These are phyloP conservation scores for Diplodia corticola DNA, from an alignment of 2,329 filamentous ascomycete species.

Conservation along the genomic window DNA sequence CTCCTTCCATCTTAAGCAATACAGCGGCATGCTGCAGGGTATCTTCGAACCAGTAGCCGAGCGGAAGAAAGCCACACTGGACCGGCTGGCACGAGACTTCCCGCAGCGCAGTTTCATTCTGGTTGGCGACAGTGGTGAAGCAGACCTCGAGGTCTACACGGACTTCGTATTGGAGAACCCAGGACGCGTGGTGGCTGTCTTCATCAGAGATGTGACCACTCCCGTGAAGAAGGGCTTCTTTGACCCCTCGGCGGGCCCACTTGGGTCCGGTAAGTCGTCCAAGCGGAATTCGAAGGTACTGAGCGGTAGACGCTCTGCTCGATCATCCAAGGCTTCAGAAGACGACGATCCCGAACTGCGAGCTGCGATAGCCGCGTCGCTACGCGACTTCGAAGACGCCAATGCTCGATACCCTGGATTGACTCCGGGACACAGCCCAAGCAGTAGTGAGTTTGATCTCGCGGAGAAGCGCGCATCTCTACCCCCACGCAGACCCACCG, in stretches of 20 bases:
- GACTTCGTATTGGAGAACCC: conserved; percentile 86
- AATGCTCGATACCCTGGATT: conserved; percentile 30
- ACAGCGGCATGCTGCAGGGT: conserved; percentile 94
- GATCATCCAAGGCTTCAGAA: conserved; percentile 31
- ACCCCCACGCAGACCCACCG: conserved; percentile 36
- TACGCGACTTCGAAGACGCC: conserved; percentile 47
- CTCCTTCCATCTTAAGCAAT: conserved; percentile 94
- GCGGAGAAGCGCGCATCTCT: conserved; percentile 37
- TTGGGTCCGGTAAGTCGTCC: conserved; percentile 34
- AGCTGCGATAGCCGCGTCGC: conserved; percentile 50
- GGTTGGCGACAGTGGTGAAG: conserved; percentile 93
- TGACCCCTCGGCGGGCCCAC: conserved; percentile 58
- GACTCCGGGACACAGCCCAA: conserved; percentile 36
- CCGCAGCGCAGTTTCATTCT: conserved; percentile 86
- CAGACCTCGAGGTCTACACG: conserved; percentile 94
- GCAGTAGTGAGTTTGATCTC: conserved; percentile 39
- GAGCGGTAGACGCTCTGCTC: conserved; percentile 20
- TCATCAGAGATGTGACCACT: conserved; percentile 94
- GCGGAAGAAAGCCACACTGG: conserved; percentile 84
- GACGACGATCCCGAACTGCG: conserved; percentile 51
- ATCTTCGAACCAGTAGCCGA: conserved; percentile 98
- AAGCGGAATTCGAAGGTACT: conserved; percentile 24
- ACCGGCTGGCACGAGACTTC: conserved; percentile 84
- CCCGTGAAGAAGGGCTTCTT: conserved; percentile 74
- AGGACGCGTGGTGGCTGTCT: conserved; percentile 78